Conservation (phyloP, 345 rosid genomes). For the Reutealis trisperma region DNA sequence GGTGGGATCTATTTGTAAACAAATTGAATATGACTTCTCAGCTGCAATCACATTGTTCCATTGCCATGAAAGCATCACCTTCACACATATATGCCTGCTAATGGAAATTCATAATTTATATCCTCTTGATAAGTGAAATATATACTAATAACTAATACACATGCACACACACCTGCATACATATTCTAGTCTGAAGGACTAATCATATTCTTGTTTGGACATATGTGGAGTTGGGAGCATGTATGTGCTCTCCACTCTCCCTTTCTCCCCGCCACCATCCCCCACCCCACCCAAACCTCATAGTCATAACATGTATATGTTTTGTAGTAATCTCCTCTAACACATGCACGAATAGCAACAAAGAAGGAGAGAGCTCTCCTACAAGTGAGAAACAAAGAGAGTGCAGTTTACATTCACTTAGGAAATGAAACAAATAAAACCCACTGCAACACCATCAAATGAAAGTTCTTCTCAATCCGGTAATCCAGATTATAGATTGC, state of each 20-base stretch:
- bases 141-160: background rate
- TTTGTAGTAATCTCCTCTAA: background rate
- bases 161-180: background rate
- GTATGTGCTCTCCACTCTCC: background rate
- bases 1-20: constrained; percentile 68
- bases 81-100: constrained; percentile 68
- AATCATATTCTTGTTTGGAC: background rate
- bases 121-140: background rate
- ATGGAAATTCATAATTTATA: background rate
- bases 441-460: background rate
- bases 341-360: background rate
- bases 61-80: constrained; percentile 74
- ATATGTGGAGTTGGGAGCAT: background rate
- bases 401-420: background rate
- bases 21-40: constrained; percentile 57
- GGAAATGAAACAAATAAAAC: background rate
- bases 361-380: background rate
- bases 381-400: background rate
- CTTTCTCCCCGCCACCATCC: background rate
- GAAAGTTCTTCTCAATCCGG: background rate
- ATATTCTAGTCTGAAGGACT: background rate
- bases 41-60: constrained; percentile 64
- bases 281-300: too few species aligned
- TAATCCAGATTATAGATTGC: background rate
- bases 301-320: too few species aligned